Base-by-base conservation (phyloP, 2,329 filamentous ascomycete species). In the Paraphoma sp. region DNA sequence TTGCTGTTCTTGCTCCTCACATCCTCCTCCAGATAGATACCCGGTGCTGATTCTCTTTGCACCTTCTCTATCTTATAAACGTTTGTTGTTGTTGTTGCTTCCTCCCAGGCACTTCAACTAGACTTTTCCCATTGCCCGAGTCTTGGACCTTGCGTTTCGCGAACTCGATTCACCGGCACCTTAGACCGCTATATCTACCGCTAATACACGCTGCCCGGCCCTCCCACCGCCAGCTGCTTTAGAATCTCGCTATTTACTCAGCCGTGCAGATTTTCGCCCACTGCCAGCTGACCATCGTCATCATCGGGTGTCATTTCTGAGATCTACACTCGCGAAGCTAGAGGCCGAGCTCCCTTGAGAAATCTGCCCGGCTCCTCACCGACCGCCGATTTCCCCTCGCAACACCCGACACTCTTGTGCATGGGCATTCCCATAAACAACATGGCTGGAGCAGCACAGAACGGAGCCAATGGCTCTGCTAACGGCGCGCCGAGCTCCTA, bases 401-500 rank as follows among this genome's bases (percentile, higher is more conserved):
- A 51, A 57, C 57, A 56, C 57, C 57, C 56, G 49, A 57, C 60
- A 57, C 61, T 54, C 61, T 54, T 53, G 56, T 67, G 66, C 57
- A 70, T 69, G 69, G 70, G 70, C 57, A 61, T 68, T 59, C 46
- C 55, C 14, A 60, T 56, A 62, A 45, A 70, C 66, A 73, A 28
- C 58, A 76, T 76, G 74, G 71, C 73, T 54, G 72, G 67, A 70
- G 67, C 63, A 62, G 62, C 65, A 62, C 60, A 65, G 53, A 64
- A 69, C 50, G 64, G 64, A 60, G 74, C 72, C 68, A 78, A 78
- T 68, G 79, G 77, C 69, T 64, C 75, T 67, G 71, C 78, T 63
- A 87, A 86, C 71, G 85, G 84, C 73, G 76, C 80, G 50, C 78
- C 80, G 54, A 85, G 84, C 73, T 88, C 89, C 53, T 93, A 91